Evolutionary conservation across 2,329 filamentous ascomycete genomes (phyloP).

Genomic region (Coleophoma crateriformis): DNA sequence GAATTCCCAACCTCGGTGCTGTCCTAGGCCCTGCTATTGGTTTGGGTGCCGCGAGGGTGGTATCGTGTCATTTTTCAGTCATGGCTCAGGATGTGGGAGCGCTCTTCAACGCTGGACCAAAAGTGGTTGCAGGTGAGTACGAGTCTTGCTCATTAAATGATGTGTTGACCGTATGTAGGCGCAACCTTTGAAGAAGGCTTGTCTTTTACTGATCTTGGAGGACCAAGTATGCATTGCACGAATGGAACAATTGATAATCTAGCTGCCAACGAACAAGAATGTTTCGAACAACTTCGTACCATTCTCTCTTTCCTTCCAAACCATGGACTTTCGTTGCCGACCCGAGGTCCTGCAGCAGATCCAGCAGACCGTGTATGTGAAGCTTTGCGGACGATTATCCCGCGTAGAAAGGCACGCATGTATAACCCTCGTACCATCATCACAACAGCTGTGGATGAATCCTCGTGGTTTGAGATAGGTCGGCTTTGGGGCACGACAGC

Average conservation of each 20-base stretch:
- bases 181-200: slow-evolving; percentile 62
- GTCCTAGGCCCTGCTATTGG: slow-evolving; percentile 60
- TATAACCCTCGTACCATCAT: slow-evolving; percentile 56
- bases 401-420: slow-evolving; percentile 51
- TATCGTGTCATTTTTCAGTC: slow-evolving; percentile 58
- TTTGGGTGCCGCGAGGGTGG: slow-evolving; percentile 54
- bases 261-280: slow-evolving; percentile 52
- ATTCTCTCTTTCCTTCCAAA: slow-evolving; percentile 54
- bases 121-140: slow-evolving; percentile 45
- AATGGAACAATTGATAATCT: slow-evolving; percentile 64
- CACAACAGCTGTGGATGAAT: slow-evolving; percentile 46
- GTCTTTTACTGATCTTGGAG: slow-evolving; percentile 52
- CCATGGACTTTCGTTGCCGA: slow-evolving; percentile 48
- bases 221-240: slow-evolving; percentile 54
- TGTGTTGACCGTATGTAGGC: slow-evolving; percentile 14
- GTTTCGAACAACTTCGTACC: slow-evolving; percentile 53
- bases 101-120: slow-evolving; percentile 59
- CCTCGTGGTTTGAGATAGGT: slow-evolving; percentile 60
- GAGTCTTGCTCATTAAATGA: too few species aligned
- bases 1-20: slow-evolving; percentile 59
- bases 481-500: slow-evolving; percentile 56
- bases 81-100: slow-evolving; percentile 59
- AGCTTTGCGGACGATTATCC: slow-evolving; percentile 48
- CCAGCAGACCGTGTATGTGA: slow-evolving; percentile 41
- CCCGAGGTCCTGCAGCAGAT: slow-evolving; percentile 39